Percentiles rank a stretch among this genome's conserved stretches.
phyloP scores from a whole-genome alignment of 805 yeast species.

The Wickerhamiella australiensis region DNA sequence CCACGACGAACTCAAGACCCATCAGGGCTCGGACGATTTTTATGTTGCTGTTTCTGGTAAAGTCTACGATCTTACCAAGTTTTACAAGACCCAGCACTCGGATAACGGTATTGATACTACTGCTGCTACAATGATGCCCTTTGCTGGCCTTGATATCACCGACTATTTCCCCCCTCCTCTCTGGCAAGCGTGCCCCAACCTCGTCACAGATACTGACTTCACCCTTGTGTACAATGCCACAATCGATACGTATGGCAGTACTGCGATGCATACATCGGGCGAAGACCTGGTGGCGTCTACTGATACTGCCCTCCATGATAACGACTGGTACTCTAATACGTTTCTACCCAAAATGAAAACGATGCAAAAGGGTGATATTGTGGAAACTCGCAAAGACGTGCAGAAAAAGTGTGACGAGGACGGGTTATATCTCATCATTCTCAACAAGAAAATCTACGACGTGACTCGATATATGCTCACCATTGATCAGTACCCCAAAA shows the following conservation, averaged over 20 bases:
- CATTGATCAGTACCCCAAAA: constrained; percentile 21
- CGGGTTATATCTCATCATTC: constrained; percentile 25
- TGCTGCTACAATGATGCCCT: constrained; percentile 26
- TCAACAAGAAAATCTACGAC: constrained; percentile 30
- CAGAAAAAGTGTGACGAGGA: constrained; percentile 20
- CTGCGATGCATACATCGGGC: constrained; percentile 29
- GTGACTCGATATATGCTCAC: constrained; percentile 31
- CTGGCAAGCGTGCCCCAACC: constrained; percentile 30
- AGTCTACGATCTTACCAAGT: constrained; percentile 33
- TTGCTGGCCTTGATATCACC: constrained; percentile 32
- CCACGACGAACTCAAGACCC: constrained; percentile 27
- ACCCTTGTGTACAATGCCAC: constrained; percentile 27
- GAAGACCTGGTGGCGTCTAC: constrained; percentile 21
- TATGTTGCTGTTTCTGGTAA: constrained; percentile 32
- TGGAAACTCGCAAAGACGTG: constrained; percentile 25
- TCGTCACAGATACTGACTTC: constrained; percentile 28
- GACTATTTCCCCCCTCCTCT: constrained; percentile 34
- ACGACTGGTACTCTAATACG: constrained; percentile 29
- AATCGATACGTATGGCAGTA: constrained; percentile 18
- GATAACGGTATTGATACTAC: constrained; percentile 30
- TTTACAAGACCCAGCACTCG: constrained; percentile 32
- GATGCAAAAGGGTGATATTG: constrained; percentile 31
- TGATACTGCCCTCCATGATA: constrained; percentile 28
- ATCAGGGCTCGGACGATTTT: constrained; percentile 29
- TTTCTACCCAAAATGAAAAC: constrained; percentile 29